Evolutionary conservation across 768 basidiomycete species (phyloP).

Genomic region (Stropharia rugosoannulata): DNA sequence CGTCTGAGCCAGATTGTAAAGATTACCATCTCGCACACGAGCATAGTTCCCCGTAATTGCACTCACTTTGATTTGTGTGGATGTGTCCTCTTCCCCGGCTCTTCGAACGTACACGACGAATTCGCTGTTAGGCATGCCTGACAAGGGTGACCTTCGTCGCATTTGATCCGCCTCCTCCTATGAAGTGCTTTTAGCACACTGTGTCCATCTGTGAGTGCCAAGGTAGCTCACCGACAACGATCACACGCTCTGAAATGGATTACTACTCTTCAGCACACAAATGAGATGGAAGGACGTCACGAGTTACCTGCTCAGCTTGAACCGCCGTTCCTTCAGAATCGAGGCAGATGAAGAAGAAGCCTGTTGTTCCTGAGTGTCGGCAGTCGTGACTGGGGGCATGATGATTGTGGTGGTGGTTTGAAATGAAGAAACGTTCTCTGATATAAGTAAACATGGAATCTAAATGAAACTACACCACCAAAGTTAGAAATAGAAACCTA

Average conservation of each 20-base stretch:
- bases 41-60: not conserved
- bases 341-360: conserved; percentile 34
- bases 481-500: conserved; percentile 21
- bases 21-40: not conserved
- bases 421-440: conserved; percentile 23
- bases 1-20: conserved; percentile 41
- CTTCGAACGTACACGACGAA: conserved; percentile 84
- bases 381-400: conserved; percentile 48
- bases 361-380: conserved; percentile 43
- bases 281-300: not conserved
- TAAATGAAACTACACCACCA: conserved; percentile 12
- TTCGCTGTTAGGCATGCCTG: conserved; percentile 84
- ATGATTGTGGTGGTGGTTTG: conserved; percentile 33
- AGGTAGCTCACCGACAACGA: conserved; percentile 74
- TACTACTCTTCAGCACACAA: not conserved
- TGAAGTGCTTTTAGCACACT: conserved; percentile 6
- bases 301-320: conserved; percentile 82
- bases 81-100: conserved; percentile 81
- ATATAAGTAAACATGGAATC: conserved; percentile 22
- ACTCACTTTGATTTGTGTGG: conserved; percentile 88
- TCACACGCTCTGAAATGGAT: conserved; percentile 69
- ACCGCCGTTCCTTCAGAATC: conserved; percentile 76
- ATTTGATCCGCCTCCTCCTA: conserved; percentile 82
- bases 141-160: conserved; percentile 88
- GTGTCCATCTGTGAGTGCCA: conserved; percentile 8